phyloP scores from a whole-genome alignment of 805 yeast species.

The Wickerhamiella lipophila region DNA sequence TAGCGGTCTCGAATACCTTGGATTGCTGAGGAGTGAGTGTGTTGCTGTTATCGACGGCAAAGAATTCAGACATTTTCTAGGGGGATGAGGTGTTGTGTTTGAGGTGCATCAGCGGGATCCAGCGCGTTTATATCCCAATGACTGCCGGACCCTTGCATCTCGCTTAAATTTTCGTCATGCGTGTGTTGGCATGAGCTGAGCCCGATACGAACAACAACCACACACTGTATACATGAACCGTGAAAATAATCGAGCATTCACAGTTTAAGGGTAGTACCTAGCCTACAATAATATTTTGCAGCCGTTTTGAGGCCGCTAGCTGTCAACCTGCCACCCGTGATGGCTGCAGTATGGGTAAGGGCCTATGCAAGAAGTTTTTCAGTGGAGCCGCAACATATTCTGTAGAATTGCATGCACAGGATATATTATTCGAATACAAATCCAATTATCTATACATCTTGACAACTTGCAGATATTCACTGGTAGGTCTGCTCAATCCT shows the following conservation, averaged over 20 bases:
- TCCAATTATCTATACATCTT: neutral
- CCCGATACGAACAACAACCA: neutral
- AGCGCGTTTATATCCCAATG: neutral
- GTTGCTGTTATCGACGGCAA: conserved; percentile 6
- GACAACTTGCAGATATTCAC: neutral
- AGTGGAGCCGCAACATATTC: neutral
- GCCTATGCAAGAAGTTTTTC: neutral
- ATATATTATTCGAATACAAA: neutral
- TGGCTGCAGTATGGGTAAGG: neutral
- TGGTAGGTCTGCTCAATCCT: neutral
- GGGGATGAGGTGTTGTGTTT: too few relatives aligned
- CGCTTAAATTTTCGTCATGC: conserved; percentile 1
- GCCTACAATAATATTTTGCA: neutral
- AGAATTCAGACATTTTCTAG: conserved; percentile 10
- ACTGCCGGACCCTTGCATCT: conserved; percentile 4
- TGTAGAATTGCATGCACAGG: neutral
- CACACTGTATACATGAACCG: neutral
- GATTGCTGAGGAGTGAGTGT: conserved; percentile 22
- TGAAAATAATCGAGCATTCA: neutral
- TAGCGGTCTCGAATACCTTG: conserved; percentile 7
- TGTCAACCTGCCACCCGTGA: neutral
- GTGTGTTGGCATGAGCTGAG: neutral
- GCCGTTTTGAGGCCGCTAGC: neutral
- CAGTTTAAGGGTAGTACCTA: too few relatives aligned
- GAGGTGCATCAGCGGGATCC: neutral